These are phyloP conservation scores for Chiua virens DNA, from an alignment of 768 basidiomycete species.

Conservation along the genomic window DNA sequence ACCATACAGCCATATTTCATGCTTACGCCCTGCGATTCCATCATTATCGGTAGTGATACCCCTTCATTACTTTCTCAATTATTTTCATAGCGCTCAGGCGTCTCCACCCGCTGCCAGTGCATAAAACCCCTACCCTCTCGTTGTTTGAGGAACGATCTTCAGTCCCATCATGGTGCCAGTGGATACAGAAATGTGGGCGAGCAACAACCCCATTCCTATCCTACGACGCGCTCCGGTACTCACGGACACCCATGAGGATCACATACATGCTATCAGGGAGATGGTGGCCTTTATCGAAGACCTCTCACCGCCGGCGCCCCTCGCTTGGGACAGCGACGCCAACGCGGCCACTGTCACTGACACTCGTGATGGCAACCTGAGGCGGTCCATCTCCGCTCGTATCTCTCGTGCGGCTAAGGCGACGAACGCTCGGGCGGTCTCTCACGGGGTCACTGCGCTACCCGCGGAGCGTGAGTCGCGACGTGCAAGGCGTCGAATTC, in stretches of 20 bases:
- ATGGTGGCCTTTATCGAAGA: conserved; percentile 1
- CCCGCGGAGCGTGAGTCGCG: conserved; percentile 7
- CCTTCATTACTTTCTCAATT: neutral
- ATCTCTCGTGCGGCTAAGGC: conserved; percentile 33
- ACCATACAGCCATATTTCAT: neutral
- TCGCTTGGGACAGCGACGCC: neutral
- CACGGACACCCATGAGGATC: conserved; percentile 31
- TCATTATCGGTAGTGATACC: neutral
- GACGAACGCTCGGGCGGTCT: conserved; percentile 29
- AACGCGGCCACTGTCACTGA: neutral
- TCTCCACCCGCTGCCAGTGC: neutral
- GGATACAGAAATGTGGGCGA: neutral
- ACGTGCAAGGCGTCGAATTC: neutral
- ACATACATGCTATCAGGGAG: conserved; percentile 8
- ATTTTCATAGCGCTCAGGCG: neutral
- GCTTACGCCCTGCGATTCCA: neutral
- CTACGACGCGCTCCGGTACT: conserved; percentile 42
- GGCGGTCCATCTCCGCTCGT: conserved; percentile 36
- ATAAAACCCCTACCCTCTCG: neutral
- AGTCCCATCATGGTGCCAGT: conserved; percentile 16
- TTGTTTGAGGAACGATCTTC: neutral
- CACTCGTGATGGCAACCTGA: conserved; percentile 15
- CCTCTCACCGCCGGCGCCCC: neutral
- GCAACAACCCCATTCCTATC: conserved; percentile 17
- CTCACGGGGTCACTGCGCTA: conserved; percentile 24